These are phyloP conservation scores for Alternaria alternata DNA, from an alignment of 2,329 filamentous ascomycete genomes.

Conservation along the genomic window DNA sequence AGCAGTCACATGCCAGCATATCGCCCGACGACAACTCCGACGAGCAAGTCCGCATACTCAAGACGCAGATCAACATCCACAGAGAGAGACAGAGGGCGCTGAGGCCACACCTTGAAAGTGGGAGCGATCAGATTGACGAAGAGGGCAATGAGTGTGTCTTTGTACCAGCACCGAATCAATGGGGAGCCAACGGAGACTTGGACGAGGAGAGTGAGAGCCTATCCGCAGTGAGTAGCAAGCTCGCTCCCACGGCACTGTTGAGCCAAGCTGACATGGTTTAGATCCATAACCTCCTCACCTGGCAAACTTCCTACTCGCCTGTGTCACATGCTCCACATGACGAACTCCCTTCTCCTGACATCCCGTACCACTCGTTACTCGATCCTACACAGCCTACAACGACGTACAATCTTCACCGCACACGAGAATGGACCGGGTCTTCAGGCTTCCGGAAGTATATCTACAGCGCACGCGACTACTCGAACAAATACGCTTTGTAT, in stretches of 20 bases:
- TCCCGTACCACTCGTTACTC: slow-evolving; percentile 46
- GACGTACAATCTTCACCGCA: slow-evolving; percentile 50
- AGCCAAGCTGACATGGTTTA: slow-evolving; percentile 20
- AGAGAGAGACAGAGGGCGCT: slow-evolving; percentile 45
- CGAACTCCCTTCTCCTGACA: slow-evolving; percentile 44
- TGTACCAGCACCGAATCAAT: slow-evolving; percentile 49
- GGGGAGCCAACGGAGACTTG: slow-evolving; percentile 48
- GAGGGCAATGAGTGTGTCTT: slow-evolving; percentile 50
- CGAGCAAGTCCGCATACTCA: slow-evolving; percentile 45
- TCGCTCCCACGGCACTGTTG: neutral
- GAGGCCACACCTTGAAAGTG: slow-evolving; percentile 48
- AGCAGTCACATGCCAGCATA: slow-evolving; percentile 42
- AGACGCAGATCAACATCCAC: slow-evolving; percentile 48
- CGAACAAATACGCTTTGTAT: slow-evolving; percentile 48
- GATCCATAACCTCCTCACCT: slow-evolving; percentile 49
- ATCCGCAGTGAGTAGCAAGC: slow-evolving; percentile 39
- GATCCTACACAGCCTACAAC: slow-evolving; percentile 43
- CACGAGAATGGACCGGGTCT: slow-evolving; percentile 47
- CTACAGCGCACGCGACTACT: slow-evolving; percentile 48
- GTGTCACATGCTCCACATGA: slow-evolving; percentile 44
- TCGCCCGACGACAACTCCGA: slow-evolving; percentile 49
- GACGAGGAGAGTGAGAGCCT: slow-evolving; percentile 50
- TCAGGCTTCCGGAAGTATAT: slow-evolving; percentile 47
- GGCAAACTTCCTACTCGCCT: slow-evolving; percentile 47
- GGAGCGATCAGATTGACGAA: slow-evolving; percentile 46